Evolutionary conservation across 345 rosid species (phyloP).

Genomic region (Rubroshorea leprosula): DNA sequence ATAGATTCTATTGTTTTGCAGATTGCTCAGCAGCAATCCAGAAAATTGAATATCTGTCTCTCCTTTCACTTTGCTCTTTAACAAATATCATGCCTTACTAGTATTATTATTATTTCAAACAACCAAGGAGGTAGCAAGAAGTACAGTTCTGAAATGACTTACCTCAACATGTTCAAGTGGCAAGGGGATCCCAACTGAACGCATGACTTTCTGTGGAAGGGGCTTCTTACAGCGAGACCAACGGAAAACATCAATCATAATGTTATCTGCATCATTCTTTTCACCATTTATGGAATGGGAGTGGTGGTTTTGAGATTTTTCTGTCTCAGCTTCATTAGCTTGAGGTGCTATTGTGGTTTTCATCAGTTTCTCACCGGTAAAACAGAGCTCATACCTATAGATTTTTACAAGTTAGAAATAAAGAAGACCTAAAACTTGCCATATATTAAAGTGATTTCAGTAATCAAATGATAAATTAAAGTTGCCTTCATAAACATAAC

Average conservation of each 20-base stretch:
- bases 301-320: slow-evolving; percentile 61
- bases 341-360: slow-evolving; percentile 42
- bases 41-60: too few species aligned
- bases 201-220: slow-evolving; percentile 82
- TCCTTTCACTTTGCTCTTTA: too few species aligned
- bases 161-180: slow-evolving; percentile 89
- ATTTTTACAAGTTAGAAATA: background rate
- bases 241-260: slow-evolving; percentile 68
- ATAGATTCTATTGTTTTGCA: too few species aligned
- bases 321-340: slow-evolving; percentile 53
- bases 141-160: slow-evolving; percentile 4
- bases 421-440: too few species aligned
- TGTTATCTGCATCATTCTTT: slow-evolving; percentile 54
- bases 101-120: too few species aligned
- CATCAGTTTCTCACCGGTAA: slow-evolving; percentile 77
- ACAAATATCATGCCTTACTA: too few species aligned
- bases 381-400: slow-evolving; percentile 89
- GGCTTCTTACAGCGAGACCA: slow-evolving; percentile 96
- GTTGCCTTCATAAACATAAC: too few species aligned
- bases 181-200: slow-evolving; percentile 80
- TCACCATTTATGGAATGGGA: slow-evolving; percentile 63
- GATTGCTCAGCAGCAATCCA: too few species aligned
- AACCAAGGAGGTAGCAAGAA: background rate
- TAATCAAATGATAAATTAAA: background rate
- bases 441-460: too few species aligned